phyloP scores from a whole-genome alignment of 2,329 filamentous ascomycete genomes.

The Mycocentrospora acerina region DNA sequence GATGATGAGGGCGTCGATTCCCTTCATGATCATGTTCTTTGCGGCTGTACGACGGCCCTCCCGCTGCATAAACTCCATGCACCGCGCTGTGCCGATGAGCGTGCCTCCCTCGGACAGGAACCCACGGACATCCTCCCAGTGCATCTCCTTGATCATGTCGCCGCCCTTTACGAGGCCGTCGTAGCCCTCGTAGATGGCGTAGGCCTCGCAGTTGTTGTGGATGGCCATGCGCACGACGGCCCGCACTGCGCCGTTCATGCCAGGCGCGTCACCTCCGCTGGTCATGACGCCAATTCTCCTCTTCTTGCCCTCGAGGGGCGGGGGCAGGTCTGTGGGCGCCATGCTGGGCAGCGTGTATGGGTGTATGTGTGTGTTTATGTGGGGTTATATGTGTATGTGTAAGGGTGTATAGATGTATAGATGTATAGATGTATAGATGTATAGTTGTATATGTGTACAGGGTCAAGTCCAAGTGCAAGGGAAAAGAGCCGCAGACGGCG shows the following conservation, averaged over 20 bases:
- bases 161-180: conserved; percentile 90
- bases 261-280: conserved; percentile 88
- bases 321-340: conserved; percentile 34
- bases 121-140: conserved; percentile 91
- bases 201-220: conserved; percentile 61
- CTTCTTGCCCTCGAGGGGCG: conserved; percentile 50
- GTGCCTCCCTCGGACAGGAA: conserved; percentile 94
- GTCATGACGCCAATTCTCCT: conserved; percentile 87
- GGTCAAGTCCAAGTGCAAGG: too few species aligned
- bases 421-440: too few species aligned
- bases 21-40: conserved; percentile 89
- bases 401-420: too few species aligned
- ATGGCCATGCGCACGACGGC: conserved; percentile 91
- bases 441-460: background rate
- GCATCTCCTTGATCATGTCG: conserved; percentile 81
- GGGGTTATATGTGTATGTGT: conserved; percentile 5
- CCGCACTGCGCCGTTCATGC: conserved; percentile 90
- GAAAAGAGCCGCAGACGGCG: too few species aligned
- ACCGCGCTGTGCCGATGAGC: conserved; percentile 91
- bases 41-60: conserved; percentile 80
- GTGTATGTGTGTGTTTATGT: conserved; percentile 4
- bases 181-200: conserved; percentile 80
- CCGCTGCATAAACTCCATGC: conserved; percentile 88
- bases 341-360: conserved; percentile 17
- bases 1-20: conserved; percentile 94